Evolutionary conservation across 2,329 filamentous ascomycete genomes (phyloP), one percentile per base, ranked within the genome.

Genomic region (Epichloe gansuensis): DNA sequence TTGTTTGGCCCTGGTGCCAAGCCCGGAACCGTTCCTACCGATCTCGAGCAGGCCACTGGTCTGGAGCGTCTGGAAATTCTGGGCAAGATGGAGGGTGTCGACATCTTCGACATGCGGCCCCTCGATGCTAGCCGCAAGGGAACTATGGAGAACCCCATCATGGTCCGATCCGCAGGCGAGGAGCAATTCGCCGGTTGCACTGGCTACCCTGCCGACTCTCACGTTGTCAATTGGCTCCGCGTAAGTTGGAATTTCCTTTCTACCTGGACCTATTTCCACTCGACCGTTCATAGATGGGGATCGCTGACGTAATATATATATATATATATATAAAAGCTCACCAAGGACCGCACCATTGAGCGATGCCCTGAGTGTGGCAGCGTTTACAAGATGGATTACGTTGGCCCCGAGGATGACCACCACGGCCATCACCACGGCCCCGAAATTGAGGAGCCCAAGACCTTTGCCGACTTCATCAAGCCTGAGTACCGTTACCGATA

Each of bases 181-280:
- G 93, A 98, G 82, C 91, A 97, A 76, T 95, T 93, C 71, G 83
- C 85, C 64, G 93, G 93, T 67, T 98, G 93, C 84, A 98, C 93
- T 63, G 93, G 93, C 65, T 88, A 70, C 72, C 93, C 93, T 52
- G 91, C 80, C 63, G 93, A 97, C 77, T 94, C 90, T 44, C 93
- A 98, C 80, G 72, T 78, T 64, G 88, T 91, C 57, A 81, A 83
- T 73, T 98, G 93, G 93, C 81, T 96, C 64, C 88, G 87, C 59
- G 87, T 93, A 82, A 65, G 85, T 75, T 46, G 23, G 52, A 23
- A 13, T 4, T 25, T 13, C 42, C 21, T 1, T n/a, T 35, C 42
- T n/a, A 12, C 46, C n/a, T 23, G n/a, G 21, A n/a, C 12, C n/a
- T 11, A 15, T 5, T 5, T 9, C 13, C 17, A 15, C 25, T 37